Evolutionary conservation across 352 stramenopile species (phyloP), one percentile per base, ranked within the genome.

Genomic region (Phytophthora fragariae): DNA sequence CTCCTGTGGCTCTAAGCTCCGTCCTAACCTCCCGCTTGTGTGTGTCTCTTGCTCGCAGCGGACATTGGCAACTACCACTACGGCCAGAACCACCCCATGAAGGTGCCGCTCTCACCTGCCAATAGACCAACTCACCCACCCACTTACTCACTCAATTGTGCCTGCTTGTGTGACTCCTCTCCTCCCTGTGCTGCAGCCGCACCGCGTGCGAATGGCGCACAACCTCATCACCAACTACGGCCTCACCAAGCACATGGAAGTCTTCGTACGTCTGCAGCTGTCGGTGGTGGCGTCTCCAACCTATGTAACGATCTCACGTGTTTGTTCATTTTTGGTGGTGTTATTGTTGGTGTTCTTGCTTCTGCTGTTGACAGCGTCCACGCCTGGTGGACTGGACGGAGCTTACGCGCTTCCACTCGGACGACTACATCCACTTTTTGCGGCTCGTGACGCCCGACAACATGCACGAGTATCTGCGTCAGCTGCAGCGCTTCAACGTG

Each of bases 351-450:
- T 61, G 21, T 21, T 50, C n/a, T 41, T 72, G 27, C 57, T 62
- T 33, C 39, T 69, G 44, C 60, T 41, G 35, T 12, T 52, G 27
- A 31, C 17, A 97, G 90, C 87, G 90, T n/a, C 98, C 98, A 39
- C 95, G 95, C 41, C 94, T 99, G 11, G 92, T 99, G n/a, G 97
- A 93, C 35, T 97, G 93, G 77, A 97, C 93, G 46, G 96, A 99
- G 67, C 97, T 99, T 86, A 99, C 98, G 33, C 92, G 97, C 54
- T 99, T 99, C 79, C 98, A 99, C 85, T 98, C 94, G 62, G 98
- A 99, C 76, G 98, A 99, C 84, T 99, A 99, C 91, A 98, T 99
- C 76, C 98, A 99, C 73, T 99, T 99, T 73, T 72, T 99, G 58
- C 92, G 95, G 5, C 91, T 98, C 15, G 98, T 99, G 60, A 99